Conservation (phyloP, 2,329 filamentous ascomycete species). For the Xylaria sp. region DNA sequence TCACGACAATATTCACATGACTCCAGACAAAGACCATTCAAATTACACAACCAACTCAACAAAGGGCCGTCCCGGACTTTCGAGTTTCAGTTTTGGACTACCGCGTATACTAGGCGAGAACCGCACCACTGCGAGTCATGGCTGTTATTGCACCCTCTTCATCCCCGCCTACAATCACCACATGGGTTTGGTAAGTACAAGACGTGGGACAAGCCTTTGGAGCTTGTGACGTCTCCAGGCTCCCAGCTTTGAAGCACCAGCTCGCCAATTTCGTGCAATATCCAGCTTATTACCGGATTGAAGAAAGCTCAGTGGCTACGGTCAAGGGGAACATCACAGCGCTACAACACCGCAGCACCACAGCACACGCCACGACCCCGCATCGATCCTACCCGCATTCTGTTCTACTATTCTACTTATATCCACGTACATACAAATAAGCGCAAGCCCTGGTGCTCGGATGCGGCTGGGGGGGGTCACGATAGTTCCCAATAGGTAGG, state of each 20-base stretch:
- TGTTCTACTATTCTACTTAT: background rate
- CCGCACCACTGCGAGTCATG: conserved; percentile 9
- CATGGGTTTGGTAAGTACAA: background rate
- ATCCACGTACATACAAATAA: background rate
- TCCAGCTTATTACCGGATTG: conserved; percentile 15
- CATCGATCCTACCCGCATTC: conserved; percentile 12
- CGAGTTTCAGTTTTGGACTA: conserved; percentile 10
- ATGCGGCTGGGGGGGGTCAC: conserved; percentile 10
- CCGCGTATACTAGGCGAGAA: background rate
- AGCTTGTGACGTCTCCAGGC: conserved; percentile 14
- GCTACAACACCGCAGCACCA: conserved; percentile 7
- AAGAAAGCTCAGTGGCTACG: conserved; percentile 12
- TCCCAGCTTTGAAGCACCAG: conserved; percentile 15
- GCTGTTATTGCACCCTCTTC: conserved; percentile 3
- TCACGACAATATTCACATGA: conserved; percentile 1
- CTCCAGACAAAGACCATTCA: background rate
- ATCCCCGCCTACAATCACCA: conserved; percentile 10
- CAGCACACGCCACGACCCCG: conserved; percentile 26
- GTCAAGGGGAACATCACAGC: conserved; percentile 4
- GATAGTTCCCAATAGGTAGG: conserved; percentile 13
- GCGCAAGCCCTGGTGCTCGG: conserved; percentile 5
- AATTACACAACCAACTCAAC: background rate
- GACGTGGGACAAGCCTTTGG: background rate
- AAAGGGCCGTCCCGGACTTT: conserved; percentile 10
- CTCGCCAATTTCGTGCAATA: conserved; percentile 4